Evolutionary conservation across 2,329 filamentous ascomycete genomes (phyloP), one percentile per base, ranked within the genome.

Genomic region (Helicocarpus griseus): DNA sequence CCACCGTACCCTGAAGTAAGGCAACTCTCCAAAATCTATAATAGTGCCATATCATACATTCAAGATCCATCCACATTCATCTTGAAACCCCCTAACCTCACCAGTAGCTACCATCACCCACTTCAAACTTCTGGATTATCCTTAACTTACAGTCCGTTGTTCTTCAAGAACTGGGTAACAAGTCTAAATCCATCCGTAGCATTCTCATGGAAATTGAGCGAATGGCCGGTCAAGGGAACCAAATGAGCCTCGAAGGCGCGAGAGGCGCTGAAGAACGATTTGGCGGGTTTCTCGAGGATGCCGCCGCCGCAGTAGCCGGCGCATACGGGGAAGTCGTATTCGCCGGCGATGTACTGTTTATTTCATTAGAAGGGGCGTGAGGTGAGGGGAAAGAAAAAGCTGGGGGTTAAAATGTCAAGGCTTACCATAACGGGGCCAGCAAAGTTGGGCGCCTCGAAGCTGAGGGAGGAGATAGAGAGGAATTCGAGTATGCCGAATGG

Each of bases 161-260:
- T 53, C 11, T 29, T 38, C 51, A 58, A 49, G 38, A 60, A 63
- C 38, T 60, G 57, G 31, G 62, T 62, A 13, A 56, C 60, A 36
- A 60, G 53, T 43, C 63, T 43, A 50, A 58, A 63, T 4, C 63
- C 65, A 13, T 60, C 61, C 4, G 62, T 63, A n/a, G 65, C 66
- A 56, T 70, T 71, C n/a, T 62, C 61, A 44, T 67, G 61, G 24
- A 70, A 55, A 3, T 65, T 60, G 24, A 70, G 56, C 5, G 58
- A 65, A 56, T 70, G 67, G 1, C 68, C 67, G 4, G 66, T 67
- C 48, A 66, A 61, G 5, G 68, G 68, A 54, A 69, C 67, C 2
- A 70, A 55, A 41, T 62, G 59, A 13, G 58, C 55, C 11, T 60
- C 54, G 26, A 68, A 57, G 13, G 56, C 58, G 22, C 28, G 29